A percentile compares a stretch with the other conserved stretches of the same genome.
These are phyloP conservation scores for Yamadazyma triangularis DNA, from an alignment of 1,139 yeast species.

Conservation along the genomic window DNA sequence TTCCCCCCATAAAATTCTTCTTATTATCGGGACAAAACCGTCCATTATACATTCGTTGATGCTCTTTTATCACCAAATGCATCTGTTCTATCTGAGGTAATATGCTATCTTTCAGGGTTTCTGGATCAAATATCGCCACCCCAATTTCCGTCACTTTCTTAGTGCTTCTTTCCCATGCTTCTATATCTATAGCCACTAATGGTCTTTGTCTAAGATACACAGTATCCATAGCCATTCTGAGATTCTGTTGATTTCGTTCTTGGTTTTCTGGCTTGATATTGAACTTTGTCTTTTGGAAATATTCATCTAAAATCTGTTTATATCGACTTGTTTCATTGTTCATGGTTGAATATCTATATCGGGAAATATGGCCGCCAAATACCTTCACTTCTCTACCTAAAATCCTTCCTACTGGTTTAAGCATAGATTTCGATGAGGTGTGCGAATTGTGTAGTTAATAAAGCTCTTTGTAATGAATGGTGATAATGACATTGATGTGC, in stretches of 20 bases:
- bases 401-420: no score
- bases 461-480: no score
- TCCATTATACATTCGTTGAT: conserved; percentile 43
- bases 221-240: conserved; percentile 21
- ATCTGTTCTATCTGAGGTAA: conserved; percentile 46
- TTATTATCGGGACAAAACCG: conserved; percentile 62
- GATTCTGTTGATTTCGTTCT: conserved; percentile 11
- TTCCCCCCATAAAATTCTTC: conserved; percentile 54
- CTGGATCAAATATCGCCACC: conserved; percentile 60
- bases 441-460: no score
- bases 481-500: no score
- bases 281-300: conserved; percentile 17
- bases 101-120: conserved; percentile 28
- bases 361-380: no score
- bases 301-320: conserved; percentile 7
- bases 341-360: no score
- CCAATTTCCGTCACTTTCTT: conserved; percentile 64
- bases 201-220: conserved; percentile 31
- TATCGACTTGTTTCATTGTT: neutral
- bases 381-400: no score
- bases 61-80: conserved; percentile 59
- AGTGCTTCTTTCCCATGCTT: conserved; percentile 54
- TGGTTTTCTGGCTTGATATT: conserved; percentile 13
- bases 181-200: conserved; percentile 60
- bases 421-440: no score